Evolutionary conservation across 1,284 basidiomycete species (phyloP).

Genomic region (Sporisorium reilianum): DNA sequence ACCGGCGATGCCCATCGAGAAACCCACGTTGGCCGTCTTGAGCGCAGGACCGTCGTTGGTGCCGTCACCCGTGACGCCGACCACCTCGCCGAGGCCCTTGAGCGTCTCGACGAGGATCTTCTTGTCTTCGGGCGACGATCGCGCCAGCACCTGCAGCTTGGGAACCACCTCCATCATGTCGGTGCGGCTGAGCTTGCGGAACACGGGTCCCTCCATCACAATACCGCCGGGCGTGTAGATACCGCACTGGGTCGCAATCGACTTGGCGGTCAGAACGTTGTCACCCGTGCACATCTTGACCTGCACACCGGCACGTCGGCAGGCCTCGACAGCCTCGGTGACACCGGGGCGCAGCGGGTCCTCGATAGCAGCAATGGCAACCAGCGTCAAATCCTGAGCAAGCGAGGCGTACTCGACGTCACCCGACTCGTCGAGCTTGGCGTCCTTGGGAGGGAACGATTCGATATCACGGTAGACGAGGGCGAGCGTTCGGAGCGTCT

Average conservation of each 20-base stretch:
- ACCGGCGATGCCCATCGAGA: constrained; percentile 92
- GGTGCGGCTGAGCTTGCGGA: constrained; percentile 72
- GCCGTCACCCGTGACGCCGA: constrained; percentile 97
- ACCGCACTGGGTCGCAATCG: constrained; percentile 93
- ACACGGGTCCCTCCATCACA: constrained; percentile 93
- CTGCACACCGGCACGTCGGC: constrained; percentile 87
- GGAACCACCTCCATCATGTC: constrained; percentile 74
- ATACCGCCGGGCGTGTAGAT: constrained; percentile 92
- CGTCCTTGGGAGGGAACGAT: constrained; percentile 80
- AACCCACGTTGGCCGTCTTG: constrained; percentile 76
- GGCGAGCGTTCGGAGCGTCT: constrained; percentile 91
- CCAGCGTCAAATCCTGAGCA: constrained; percentile 81
- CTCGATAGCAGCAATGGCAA: constrained; percentile 92
- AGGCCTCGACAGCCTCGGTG: constrained; percentile 85
- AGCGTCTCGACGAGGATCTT: constrained; percentile 89
- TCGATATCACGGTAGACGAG: constrained; percentile 90
- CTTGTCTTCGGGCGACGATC: constrained; percentile 98
- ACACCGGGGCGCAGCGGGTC: constrained; percentile 94
- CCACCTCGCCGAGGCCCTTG: constrained; percentile 88
- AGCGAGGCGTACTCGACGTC: constrained; percentile 80
- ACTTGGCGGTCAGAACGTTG: constrained; percentile 86
- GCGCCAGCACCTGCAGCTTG: constrained; percentile 78
- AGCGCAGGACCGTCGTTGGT: constrained; percentile 98
- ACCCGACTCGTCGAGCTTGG: constrained; percentile 72
- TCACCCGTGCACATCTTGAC: constrained; percentile 99